phyloP scores from a whole-genome alignment of 176 grass and related monocot species.

The Triticum urartu region DNA sequence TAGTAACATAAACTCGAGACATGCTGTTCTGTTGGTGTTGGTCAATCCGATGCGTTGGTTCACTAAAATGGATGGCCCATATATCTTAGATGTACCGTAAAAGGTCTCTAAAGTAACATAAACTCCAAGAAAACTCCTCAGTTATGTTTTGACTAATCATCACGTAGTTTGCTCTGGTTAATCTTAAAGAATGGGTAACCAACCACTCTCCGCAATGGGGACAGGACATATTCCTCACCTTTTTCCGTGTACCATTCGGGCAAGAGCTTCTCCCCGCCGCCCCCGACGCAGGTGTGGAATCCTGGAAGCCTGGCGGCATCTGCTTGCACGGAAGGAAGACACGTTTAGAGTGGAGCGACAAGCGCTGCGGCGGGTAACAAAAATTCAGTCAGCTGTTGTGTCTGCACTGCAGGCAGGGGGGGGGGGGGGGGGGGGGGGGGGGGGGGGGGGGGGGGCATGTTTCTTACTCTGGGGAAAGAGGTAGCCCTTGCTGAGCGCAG shows the following conservation, averaged over 20 bases:
- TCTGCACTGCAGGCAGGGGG: neutral
- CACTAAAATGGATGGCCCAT: too few relatives aligned
- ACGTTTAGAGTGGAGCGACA: slow-evolving; percentile 12
- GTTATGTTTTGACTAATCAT: too few relatives aligned
- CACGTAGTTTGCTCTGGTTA: too few relatives aligned
- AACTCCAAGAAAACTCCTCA: too few relatives aligned
- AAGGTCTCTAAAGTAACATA: neutral
- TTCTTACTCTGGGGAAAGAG: slow-evolving; percentile 91
- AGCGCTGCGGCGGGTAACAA: neutral
- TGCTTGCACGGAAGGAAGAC: slow-evolving; percentile 26
- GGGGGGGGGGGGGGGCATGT: too few relatives aligned
- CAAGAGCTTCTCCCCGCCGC: slow-evolving; percentile 72
- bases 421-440: too few relatives aligned
- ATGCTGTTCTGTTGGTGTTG: neutral
- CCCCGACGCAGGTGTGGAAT: slow-evolving; percentile 83
- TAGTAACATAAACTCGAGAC: neutral
- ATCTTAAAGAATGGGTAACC: too few relatives aligned
- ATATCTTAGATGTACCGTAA: too few relatives aligned
- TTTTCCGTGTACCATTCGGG: slow-evolving; percentile 92
- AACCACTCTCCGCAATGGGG: too few relatives aligned
- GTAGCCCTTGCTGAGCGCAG: slow-evolving; percentile 97
- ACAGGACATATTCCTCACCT: slow-evolving; percentile 34
- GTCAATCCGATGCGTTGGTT: too few relatives aligned
- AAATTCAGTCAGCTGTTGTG: neutral
- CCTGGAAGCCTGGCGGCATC: slow-evolving; percentile 85